Conservation (phyloP, 306 rosid genomes). For the Morella rubra region DNA sequence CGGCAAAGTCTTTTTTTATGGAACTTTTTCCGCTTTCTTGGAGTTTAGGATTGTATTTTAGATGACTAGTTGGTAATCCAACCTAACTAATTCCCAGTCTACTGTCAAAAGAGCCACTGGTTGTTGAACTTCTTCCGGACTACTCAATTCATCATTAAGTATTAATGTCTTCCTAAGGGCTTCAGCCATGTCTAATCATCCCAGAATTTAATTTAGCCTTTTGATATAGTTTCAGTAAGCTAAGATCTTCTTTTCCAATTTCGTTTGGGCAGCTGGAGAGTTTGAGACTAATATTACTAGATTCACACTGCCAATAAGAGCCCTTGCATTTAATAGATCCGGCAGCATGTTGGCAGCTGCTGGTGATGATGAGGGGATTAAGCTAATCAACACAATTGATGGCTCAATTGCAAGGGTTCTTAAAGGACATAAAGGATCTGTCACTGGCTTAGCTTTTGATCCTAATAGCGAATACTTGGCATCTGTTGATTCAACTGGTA, state of each 20-base stretch:
- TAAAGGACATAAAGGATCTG: slow-evolving; percentile 82
- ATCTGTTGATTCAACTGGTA: slow-evolving; percentile 79
- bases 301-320: slow-evolving; percentile 88
- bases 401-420: slow-evolving; percentile 94
- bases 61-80: neutral
- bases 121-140: neutral
- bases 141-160: neutral
- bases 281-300: slow-evolving; percentile 93
- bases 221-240: neutral
- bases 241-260: neutral
- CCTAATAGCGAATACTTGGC: slow-evolving; percentile 89
- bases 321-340: slow-evolving; percentile 76
- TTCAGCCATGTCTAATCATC: neutral
- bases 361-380: slow-evolving; percentile 95
- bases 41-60: neutral
- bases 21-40: neutral
- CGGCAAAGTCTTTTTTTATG: neutral
- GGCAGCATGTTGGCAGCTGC: slow-evolving; percentile 93
- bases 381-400: slow-evolving; percentile 85
- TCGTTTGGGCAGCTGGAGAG: slow-evolving; percentile 64
- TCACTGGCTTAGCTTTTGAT: slow-evolving; percentile 80
- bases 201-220: neutral
- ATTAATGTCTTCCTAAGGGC: neutral
- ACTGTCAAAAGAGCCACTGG: neutral
- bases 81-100: neutral